These are phyloP conservation scores for Pleurotus djamor DNA, from an alignment of 768 basidiomycete species.

Conservation along the genomic window DNA sequence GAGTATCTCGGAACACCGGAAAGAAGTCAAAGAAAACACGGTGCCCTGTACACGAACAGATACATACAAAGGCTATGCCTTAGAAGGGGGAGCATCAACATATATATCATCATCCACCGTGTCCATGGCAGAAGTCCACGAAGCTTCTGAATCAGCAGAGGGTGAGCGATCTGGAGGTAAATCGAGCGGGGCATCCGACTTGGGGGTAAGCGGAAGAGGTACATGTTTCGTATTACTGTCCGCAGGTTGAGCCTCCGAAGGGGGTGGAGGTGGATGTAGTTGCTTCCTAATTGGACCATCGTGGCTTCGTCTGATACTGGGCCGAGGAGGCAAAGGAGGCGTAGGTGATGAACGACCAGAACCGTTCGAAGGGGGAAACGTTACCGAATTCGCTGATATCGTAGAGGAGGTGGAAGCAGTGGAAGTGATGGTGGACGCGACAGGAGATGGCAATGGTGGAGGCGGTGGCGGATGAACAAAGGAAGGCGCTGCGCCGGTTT, in stretches of 20 bases:
- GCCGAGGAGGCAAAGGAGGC: not conserved
- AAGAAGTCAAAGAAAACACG: not conserved
- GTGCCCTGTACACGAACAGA: not conserved
- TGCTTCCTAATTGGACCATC: not conserved
- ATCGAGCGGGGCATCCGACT: not conserved
- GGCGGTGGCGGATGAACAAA: not conserved
- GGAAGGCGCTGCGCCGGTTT: not conserved
- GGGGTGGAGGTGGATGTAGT: not conserved
- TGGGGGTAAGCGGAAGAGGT: not conserved
- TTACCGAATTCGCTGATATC: not conserved
- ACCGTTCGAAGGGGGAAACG: not conserved
- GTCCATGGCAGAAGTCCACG: slow-evolving; percentile 4
- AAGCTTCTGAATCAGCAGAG: slow-evolving; percentile 3
- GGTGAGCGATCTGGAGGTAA: slow-evolving; percentile 3
- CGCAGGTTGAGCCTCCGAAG: not conserved
- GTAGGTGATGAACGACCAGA: not conserved
- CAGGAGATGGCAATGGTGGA: not conserved
- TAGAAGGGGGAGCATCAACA: not conserved
- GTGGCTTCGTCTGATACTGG: not conserved
- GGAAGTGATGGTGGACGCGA: not conserved
- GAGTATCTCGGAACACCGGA: too few relatives aligned
- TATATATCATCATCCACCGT: not conserved
- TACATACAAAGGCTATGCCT: not conserved
- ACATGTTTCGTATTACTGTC: not conserved
- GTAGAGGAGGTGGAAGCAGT: not conserved